A percentile compares a stretch with the other conserved stretches of the same genome.
phyloP scores from a whole-genome alignment of 331 rosid species.

The Pyracantha coccinea region DNA sequence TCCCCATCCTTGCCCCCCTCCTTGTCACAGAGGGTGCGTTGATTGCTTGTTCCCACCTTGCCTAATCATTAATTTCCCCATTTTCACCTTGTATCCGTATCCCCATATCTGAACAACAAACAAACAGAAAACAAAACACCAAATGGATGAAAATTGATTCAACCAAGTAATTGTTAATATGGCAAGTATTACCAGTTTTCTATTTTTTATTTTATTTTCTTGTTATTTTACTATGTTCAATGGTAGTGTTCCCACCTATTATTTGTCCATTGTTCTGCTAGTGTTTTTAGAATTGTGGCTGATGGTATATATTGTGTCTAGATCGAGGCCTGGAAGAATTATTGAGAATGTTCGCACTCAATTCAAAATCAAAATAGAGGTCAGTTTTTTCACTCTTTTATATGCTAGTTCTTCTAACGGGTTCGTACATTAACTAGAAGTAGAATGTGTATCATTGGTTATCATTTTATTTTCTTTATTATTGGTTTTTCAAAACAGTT shows the following conservation, averaged over 20 bases:
- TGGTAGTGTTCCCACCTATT: too few species aligned
- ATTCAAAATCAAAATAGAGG: conserved; percentile 71
- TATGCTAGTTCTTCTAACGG: background rate
- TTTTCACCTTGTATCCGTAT: too few species aligned
- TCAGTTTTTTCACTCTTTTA: conserved; percentile 18
- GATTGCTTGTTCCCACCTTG: background rate
- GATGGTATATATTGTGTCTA: conserved; percentile 20
- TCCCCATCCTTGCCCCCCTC: too few species aligned
- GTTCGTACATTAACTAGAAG: background rate
- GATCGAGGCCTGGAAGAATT: conserved; percentile 74
- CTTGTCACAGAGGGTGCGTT: too few species aligned
- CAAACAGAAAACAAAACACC: too few species aligned
- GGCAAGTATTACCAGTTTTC: too few species aligned
- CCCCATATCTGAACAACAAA: too few species aligned
- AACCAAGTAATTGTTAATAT: too few species aligned
- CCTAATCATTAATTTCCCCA: too few species aligned
- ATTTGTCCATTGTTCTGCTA: background rate
- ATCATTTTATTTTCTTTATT: background rate
- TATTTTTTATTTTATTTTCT: too few species aligned
- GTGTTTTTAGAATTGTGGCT: conserved; percentile 8
- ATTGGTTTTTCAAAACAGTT: background rate
- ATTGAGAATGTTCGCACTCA: conserved; percentile 53
- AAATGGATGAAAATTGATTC: too few species aligned
- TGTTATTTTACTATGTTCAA: too few species aligned
- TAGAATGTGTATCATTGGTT: background rate